phyloP scores from a whole-genome alignment of 495 filamentous ascomycete species.

The Xanthoparmelia taractica region DNA sequence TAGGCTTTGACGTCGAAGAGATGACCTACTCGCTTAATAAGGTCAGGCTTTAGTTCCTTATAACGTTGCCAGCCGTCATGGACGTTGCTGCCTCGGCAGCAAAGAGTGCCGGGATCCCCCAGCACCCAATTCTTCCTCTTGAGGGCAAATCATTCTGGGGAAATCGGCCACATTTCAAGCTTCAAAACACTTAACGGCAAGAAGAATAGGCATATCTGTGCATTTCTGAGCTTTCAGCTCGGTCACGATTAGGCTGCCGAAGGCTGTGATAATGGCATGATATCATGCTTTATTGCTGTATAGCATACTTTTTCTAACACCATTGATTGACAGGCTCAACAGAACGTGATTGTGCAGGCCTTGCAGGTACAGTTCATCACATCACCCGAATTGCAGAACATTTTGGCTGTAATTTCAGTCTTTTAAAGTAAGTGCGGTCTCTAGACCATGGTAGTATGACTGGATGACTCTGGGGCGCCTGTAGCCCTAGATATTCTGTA shows the following conservation, averaged over 20 bases:
- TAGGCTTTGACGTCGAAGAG: constrained; percentile 41
- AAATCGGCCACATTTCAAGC: constrained; percentile 33
- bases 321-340: constrained; percentile 33
- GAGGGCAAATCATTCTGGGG: constrained; percentile 40
- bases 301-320: constrained; percentile 31
- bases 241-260: constrained; percentile 45
- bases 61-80: constrained; percentile 45
- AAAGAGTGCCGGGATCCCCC: constrained; percentile 43
- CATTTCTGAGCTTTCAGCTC: constrained; percentile 50
- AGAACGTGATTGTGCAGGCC: constrained; percentile 56
- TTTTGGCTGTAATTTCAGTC: constrained; percentile 48
- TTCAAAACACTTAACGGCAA: constrained; percentile 42
- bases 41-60: constrained; percentile 46
- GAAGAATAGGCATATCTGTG: constrained; percentile 48
- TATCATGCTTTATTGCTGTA: background rate
- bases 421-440: constrained; percentile 38
- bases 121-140: constrained; percentile 46
- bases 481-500: background rate
- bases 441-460: too few relatives aligned
- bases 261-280: constrained; percentile 34
- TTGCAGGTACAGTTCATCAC: constrained; percentile 48
- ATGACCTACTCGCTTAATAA: constrained; percentile 54
- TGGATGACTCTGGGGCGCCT: too few relatives aligned
- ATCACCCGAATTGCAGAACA: constrained; percentile 37
- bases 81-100: constrained; percentile 46